Conservation (phyloP, 2,329 filamentous ascomycete genomes). For the Pseudogymnoascus sp. region DNA sequence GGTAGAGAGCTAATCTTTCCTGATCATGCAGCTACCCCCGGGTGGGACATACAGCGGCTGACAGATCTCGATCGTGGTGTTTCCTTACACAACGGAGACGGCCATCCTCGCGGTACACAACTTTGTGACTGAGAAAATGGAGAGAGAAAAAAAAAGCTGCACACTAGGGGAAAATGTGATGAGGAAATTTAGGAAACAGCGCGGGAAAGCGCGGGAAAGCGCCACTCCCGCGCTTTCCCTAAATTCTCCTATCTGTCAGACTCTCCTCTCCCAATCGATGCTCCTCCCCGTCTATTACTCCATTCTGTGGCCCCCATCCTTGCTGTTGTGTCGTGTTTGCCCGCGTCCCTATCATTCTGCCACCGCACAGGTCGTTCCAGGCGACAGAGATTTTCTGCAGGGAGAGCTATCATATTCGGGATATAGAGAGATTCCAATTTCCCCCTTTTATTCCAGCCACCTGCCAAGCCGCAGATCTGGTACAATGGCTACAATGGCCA, state of each 20-base stretch:
- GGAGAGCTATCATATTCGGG: conserved; percentile 3
- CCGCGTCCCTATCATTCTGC: background rate
- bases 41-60: background rate
- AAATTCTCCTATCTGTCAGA: background rate
- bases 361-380: background rate
- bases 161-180: background rate
- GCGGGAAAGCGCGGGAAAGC: background rate
- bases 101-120: background rate
- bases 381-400: background rate
- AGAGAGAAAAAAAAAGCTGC: background rate
- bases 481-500: background rate
- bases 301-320: background rate
- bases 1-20: background rate
- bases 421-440: background rate
- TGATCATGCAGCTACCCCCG: background rate
- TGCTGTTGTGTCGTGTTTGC: background rate
- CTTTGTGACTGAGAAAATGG: background rate
- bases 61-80: conserved; percentile 1
- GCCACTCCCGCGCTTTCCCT: background rate
- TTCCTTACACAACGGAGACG: background rate
- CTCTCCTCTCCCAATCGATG: background rate
- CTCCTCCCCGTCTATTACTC: background rate
- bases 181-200: background rate
- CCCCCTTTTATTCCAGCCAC: background rate
- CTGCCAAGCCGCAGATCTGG: background rate